Conservation (phyloP, 208 protist genomes). For the Phytomonas francai region DNA sequence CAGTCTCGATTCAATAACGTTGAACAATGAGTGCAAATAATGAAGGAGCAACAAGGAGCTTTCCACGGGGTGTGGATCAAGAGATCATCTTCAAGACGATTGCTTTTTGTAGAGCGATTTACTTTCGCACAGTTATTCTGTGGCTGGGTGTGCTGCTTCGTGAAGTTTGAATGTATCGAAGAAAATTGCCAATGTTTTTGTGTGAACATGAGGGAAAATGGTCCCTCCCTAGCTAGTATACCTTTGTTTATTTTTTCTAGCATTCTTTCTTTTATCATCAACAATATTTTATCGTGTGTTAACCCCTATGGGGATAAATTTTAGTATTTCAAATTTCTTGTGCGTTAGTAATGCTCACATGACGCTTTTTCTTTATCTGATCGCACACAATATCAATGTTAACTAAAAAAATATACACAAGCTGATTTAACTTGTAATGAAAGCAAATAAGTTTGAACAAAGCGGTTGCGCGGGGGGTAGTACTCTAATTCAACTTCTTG, state of each 20-base stretch:
- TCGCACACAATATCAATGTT: background rate
- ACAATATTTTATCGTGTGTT: background rate
- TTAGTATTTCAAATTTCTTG: background rate
- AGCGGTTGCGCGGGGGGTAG: background rate
- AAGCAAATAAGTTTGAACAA: background rate
- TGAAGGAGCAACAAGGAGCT: background rate
- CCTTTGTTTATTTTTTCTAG: background rate
- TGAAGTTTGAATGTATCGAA: background rate
- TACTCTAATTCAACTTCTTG: conserved; percentile 3
- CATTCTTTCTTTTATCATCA: background rate
- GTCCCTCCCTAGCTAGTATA: background rate
- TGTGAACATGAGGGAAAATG: background rate
- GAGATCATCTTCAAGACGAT: background rate
- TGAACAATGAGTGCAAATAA: background rate
- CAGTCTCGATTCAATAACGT: background rate
- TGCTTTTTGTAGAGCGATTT: background rate
- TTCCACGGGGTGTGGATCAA: background rate
- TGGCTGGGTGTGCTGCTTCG: background rate
- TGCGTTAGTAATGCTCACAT: background rate
- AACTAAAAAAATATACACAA: background rate
- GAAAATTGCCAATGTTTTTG: background rate
- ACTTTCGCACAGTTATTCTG: background rate
- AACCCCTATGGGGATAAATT: background rate
- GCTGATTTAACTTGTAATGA: background rate
- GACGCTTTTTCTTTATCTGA: background rate